These are phyloP conservation scores for Ustilago loliicola DNA, from an alignment of 1,284 basidiomycete species.

Conservation along the genomic window DNA sequence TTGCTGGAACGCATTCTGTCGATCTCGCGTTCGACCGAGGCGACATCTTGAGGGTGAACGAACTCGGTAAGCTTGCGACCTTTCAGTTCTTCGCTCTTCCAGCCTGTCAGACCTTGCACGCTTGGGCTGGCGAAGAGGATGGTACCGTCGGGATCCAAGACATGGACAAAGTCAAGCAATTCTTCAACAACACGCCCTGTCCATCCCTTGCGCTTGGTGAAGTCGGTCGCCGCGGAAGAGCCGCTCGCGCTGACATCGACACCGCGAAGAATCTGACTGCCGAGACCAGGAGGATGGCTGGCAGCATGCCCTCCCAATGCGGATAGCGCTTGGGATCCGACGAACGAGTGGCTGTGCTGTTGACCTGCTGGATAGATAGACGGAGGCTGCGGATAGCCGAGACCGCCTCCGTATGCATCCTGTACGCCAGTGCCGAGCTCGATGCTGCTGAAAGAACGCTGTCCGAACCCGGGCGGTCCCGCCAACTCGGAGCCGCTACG, in stretches of 20 bases:
- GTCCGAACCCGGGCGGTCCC: constrained; percentile 28
- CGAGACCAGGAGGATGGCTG: constrained; percentile 56
- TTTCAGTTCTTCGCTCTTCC: constrained; percentile 60
- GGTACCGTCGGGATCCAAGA: constrained; percentile 56
- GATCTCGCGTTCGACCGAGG: constrained; percentile 57
- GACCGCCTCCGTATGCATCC: constrained; percentile 20
- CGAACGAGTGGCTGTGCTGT: constrained; percentile 36
- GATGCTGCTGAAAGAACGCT: constrained; percentile 34
- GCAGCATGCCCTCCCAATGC: constrained; percentile 54
- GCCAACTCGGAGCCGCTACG: constrained; percentile 39
- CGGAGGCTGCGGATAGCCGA: constrained; percentile 32
- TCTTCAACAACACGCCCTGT: constrained; percentile 62
- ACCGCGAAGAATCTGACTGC: constrained; percentile 52
- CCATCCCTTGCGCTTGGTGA: constrained; percentile 67
- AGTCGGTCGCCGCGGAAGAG: constrained; percentile 57
- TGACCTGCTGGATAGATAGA: constrained; percentile 31
- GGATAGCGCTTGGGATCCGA: constrained; percentile 38
- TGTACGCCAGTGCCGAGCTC: constrained; percentile 23
- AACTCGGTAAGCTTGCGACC: constrained; percentile 60
- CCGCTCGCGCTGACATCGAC: constrained; percentile 54
- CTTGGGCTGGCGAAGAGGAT: constrained; percentile 61
- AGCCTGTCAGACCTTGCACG: constrained; percentile 57
- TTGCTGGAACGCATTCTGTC: constrained; percentile 46
- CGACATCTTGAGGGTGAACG: constrained; percentile 60
- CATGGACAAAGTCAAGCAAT: constrained; percentile 64